These are phyloP conservation scores for Verticillium albo-atrum DNA, from an alignment of 2,329 filamentous ascomycete genomes.

Conservation along the genomic window DNA sequence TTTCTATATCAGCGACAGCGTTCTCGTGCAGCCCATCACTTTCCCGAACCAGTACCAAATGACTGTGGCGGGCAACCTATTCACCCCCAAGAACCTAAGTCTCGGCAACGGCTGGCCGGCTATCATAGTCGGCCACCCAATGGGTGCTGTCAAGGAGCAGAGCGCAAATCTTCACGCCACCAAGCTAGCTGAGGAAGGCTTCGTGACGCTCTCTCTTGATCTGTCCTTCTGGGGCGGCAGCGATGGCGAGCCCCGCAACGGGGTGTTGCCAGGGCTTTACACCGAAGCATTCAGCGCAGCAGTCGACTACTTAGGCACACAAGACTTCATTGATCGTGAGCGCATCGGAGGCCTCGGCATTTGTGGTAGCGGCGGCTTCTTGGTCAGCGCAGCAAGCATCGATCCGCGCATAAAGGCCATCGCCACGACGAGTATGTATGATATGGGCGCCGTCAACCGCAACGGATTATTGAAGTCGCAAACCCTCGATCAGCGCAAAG, in stretches of 20 bases:
- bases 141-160: conserved; percentile 25
- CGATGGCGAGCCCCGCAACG: conserved; percentile 18
- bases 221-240: conserved; percentile 19
- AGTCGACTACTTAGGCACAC: conserved; percentile 21
- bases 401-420: conserved; percentile 17
- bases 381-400: conserved; percentile 29
- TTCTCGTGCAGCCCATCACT: conserved; percentile 1
- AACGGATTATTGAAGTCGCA: neutral
- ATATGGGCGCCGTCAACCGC: conserved; percentile 4
- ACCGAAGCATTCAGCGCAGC: conserved; percentile 5
- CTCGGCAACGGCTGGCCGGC: conserved; percentile 6
- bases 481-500: neutral
- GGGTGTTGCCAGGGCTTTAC: conserved; percentile 19
- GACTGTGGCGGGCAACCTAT: neutral
- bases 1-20: conserved; percentile 6
- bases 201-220: conserved; percentile 20
- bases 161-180: conserved; percentile 24
- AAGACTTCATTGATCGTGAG: conserved; percentile 19
- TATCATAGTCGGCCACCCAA: conserved; percentile 21
- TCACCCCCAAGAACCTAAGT: neutral
- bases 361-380: conserved; percentile 23
- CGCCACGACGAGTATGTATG: conserved; percentile 13
- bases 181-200: conserved; percentile 17
- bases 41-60: conserved; percentile 1
- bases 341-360: conserved; percentile 24